A percentile compares a stretch with the other conserved stretches of the same genome.
Conservation (phyloP, 2,329 filamentous ascomycete species). For the Nemania diffusa region DNA sequence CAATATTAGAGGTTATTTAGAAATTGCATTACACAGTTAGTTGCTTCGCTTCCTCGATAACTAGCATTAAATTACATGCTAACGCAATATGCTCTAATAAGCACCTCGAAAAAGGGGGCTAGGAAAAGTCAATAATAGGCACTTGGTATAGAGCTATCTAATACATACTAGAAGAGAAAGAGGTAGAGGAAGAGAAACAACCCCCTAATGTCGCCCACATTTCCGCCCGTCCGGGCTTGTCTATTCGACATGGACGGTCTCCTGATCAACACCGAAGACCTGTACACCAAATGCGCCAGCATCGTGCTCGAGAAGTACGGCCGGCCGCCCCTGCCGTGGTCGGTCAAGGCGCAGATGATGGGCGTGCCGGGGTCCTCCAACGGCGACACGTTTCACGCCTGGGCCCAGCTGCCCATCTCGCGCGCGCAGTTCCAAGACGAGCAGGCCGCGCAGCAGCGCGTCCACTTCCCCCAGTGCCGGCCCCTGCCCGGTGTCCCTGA, state of each 20-base stretch:
- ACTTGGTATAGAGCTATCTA: background rate
- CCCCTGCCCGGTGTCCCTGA: conserved; percentile 71
- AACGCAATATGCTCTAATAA: conserved; percentile 1
- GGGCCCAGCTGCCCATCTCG: conserved; percentile 76
- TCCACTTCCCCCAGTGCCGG: conserved; percentile 67
- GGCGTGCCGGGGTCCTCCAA: conserved; percentile 62
- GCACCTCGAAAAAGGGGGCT: background rate
- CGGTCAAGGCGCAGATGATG: conserved; percentile 78
- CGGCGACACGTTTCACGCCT: conserved; percentile 58
- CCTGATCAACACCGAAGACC: conserved; percentile 78
- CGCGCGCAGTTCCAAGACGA: conserved; percentile 67
- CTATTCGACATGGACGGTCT: conserved; percentile 86
- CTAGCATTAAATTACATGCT: background rate
- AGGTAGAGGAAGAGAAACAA: background rate
- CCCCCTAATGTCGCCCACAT: background rate
- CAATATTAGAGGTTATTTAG: background rate
- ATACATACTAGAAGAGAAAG: background rate
- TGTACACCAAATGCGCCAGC: conserved; percentile 75
- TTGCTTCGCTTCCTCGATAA: background rate
- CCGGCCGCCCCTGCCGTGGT: conserved; percentile 73
- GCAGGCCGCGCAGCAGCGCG: conserved; percentile 62
- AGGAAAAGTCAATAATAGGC: background rate
- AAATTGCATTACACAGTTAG: background rate
- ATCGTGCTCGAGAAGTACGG: conserved; percentile 70
- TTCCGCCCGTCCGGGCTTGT: conserved; percentile 72